Evolutionary conservation across 2,329 filamentous ascomycete genomes (phyloP).

Genomic region (Alternaria viburni): DNA sequence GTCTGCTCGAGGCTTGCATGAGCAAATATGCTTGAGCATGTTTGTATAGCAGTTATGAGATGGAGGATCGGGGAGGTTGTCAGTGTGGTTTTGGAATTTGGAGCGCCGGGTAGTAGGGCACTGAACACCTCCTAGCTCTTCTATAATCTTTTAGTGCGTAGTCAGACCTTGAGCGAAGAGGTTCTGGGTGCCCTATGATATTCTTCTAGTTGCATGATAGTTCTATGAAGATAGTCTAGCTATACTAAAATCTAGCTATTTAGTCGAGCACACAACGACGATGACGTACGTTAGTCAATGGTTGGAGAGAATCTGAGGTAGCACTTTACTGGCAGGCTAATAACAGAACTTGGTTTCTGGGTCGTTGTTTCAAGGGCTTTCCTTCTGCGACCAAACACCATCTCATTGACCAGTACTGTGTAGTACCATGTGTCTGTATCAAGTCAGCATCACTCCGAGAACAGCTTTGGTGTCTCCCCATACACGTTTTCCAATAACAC

Average conservation of each 20-base stretch:
- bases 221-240: not conserved
- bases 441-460: conserved; percentile 4
- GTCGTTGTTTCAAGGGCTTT: too few relatives aligned
- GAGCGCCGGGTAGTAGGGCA: not conserved
- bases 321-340: too few relatives aligned
- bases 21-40: conserved; percentile 7
- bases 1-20: conserved; percentile 22
- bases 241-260: not conserved
- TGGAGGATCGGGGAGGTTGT: too few relatives aligned
- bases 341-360: too few relatives aligned
- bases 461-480: not conserved
- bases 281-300: not conserved
- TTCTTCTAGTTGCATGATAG: not conserved
- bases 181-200: not conserved
- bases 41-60: too few relatives aligned
- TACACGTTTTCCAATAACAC: conserved; percentile 4
- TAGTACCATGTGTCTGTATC: conserved; percentile 4
- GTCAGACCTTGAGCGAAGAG: not conserved
- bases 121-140: not conserved
- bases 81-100: not conserved
- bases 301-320: not conserved
- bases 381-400: too few relatives aligned
- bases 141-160: not conserved
- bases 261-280: not conserved
- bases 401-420: too few relatives aligned